Base-by-base conservation (phyloP, 2,329 filamentous ascomycete genomes). In the Juglanconis sp. region DNA sequence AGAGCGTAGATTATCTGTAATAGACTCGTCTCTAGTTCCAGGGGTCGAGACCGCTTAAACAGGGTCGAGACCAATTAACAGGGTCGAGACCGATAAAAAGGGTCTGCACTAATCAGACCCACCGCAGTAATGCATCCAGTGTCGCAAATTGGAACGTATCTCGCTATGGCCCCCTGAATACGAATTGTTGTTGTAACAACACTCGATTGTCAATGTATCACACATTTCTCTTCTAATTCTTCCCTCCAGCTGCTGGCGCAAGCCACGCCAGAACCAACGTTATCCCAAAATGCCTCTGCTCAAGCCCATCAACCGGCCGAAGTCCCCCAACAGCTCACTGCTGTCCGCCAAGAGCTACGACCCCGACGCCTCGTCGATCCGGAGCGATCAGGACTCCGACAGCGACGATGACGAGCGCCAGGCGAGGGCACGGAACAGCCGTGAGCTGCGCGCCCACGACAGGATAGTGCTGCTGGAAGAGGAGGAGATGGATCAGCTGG, bases 381-480 rank as follows among this genome's bases (percentile, higher is more conserved):
- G 83, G 64, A 87, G 83, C 76, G 88, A 90, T 68, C 88, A 91
- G 71, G 88, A 91, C 69, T 88, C 86, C 60, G 89, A 92, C 70
- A 90, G 86, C 74, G 88, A 91, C 66, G 89, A 92, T 72, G 88
- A 92, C 71, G 80, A 90, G 68, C 79, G 90, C 56, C 76, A 89
- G 63, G 78, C 81, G 61, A 83, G 82, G 8, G 86, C 86, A 38
- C 83, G 88, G 52, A 90, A 86, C 65, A 90, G 87, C 69, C 78
- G 83, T 58, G 89, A 92, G 71, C 79, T 92, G 59, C 83, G 86
- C 42, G 83, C 85, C 40, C 86, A 89, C 72, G 89, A 92, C 70
- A 80, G 86, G 48, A 81, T 85, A 47, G 86, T 94, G 0, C 74
- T 94, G 66, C 81, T 90, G 67, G 89, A 92, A 65, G 89, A 93